Base-by-base conservation (phyloP, 768 basidiomycete species). In the Boletus huronensis region DNA sequence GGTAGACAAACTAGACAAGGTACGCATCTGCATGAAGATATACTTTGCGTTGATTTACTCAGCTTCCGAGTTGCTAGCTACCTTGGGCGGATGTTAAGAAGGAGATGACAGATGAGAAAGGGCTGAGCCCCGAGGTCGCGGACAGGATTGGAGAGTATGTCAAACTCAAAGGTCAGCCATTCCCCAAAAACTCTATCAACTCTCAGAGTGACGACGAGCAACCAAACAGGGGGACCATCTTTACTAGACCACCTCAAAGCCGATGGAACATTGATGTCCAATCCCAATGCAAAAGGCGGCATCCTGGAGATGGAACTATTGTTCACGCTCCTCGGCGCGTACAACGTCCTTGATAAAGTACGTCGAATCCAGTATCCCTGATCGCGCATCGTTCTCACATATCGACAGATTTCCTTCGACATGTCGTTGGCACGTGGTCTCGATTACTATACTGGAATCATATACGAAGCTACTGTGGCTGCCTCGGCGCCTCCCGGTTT, bases 1-100 rank as follows among this genome's bases (percentile, higher is more conserved):
- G 0, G 96, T 98, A 10, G 97, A 99, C 73, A 99, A 98, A 70
- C 82, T 99, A 11, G 97, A 99, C 79, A 99, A 98, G 83, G 90
- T 89, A 26, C 73, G 63, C 17, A 17, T 26, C 13, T 21, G 17
- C 17, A 35, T 36, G 14, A 36, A 28, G 32, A 50, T 10, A 45
- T 44, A 39, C 38, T 3, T 21, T 26, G 10, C 11, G 6, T 44
- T 38, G 9, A 38, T 48, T 61, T 40, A 42, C 48, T 44, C 31
- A 21, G 26, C 21, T 6, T 39, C 0, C 7, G 25, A 1, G 14
- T 26, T 52, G 17, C 0, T 57, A 93, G 91, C 73, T 88, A 23
- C 82, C 96, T 0, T 99, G 97, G 96, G 64, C 70, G 2, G 93
- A 96, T 44, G 96, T 98, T 10, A 90, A 87, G 73, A 88, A 88